Base-by-base conservation (phyloP, 768 basidiomycete species). In the Phylloporus sp. region DNA sequence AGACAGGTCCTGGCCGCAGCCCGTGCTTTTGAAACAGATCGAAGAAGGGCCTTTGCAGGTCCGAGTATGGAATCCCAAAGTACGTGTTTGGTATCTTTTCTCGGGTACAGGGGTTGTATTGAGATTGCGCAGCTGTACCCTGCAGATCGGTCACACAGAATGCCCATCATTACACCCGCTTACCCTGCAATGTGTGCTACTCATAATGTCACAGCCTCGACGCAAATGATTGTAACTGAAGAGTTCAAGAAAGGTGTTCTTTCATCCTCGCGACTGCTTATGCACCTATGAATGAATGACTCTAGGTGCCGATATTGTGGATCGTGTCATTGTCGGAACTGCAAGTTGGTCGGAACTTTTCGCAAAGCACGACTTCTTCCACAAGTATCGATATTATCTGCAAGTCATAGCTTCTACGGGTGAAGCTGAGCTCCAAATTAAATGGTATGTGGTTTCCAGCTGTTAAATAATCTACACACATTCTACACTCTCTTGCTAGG, bases 121-220 rank as follows among this genome's bases (percentile, higher is more conserved):
- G 9, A 64, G 40, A 18, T 12, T 45, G n/a, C 34, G 20, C 53
- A 95, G 89, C 69, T 97, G 49, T 97, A 95, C 68, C 93, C 93
- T 5, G 82, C 82, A 53, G 94, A 97, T 69, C 80, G 90, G 52
- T 81, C 90, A n/a, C 97, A 99, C 72, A 81, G 92, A 58, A 98
- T 98, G 97, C 97, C 97, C 12, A 97, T 99, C 63, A 98, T 99
- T 61, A 99, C 97, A 2, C 97, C 97, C 4, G 95, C 97, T 11
- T 99, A 97, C 71, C 97, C 97, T 41, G 86, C 95, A 6, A 99
- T 99, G 95, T 98, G 95, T 69, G 84, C 95, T 23, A 99, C 97
- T 16, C 97, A 99, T 73, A 99, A 98, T 62, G 95, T 98, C 54
- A 94, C 93, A 46, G 81, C 83, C 38, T 97, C 94, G 9, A 98